Conservation (phyloP, 1,284 basidiomycete species). For the Ceratobasidium sp. region DNA sequence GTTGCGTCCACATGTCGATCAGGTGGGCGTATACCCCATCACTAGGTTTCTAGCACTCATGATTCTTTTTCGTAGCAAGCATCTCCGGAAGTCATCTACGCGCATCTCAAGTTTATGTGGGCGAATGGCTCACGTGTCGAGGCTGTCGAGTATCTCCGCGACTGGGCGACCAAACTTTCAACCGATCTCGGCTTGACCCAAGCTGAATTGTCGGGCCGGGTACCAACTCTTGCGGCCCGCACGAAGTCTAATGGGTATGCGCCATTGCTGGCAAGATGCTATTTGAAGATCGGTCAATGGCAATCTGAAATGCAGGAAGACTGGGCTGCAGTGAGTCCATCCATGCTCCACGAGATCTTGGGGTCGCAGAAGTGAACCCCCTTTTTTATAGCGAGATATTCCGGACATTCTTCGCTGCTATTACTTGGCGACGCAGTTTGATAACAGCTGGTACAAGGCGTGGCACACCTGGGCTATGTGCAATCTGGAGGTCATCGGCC, state of each 20-base stretch:
- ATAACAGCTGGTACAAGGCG: slow-evolving; percentile 97
- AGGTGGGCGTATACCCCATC: slow-evolving; percentile 66
- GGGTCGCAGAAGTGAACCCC: slow-evolving; percentile 32
- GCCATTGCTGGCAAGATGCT: slow-evolving; percentile 93
- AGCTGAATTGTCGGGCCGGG: slow-evolving; percentile 62
- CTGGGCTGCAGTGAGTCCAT: slow-evolving; percentile 78
- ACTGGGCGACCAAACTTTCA: slow-evolving; percentile 84
- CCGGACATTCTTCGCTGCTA: slow-evolving; percentile 89
- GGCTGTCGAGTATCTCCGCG: slow-evolving; percentile 86
- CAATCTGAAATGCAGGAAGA: slow-evolving; percentile 83
- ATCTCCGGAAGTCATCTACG: slow-evolving; percentile 96
- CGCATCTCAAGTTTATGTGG: slow-evolving; percentile 98
- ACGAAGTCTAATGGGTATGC: slow-evolving; percentile 83
- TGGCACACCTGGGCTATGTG: slow-evolving; percentile 99
- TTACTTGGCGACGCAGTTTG: slow-evolving; percentile 90
- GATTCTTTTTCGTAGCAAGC: slow-evolving; percentile 65
- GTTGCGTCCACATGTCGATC: slow-evolving; percentile 59
- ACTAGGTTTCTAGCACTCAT: slow-evolving; percentile 47
- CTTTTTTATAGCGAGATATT: slow-evolving; percentile 72
- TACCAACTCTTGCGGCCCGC: slow-evolving; percentile 65
- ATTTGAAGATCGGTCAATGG: slow-evolving; percentile 98
- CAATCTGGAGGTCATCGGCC: slow-evolving; percentile 95
- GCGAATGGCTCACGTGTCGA: slow-evolving; percentile 84
- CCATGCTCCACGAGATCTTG: background rate
- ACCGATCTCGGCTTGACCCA: slow-evolving; percentile 79